Percentiles rank a stretch among this genome's conserved stretches.
Conservation (phyloP, 139 green algal species). For the Eudorina sp. region DNA sequence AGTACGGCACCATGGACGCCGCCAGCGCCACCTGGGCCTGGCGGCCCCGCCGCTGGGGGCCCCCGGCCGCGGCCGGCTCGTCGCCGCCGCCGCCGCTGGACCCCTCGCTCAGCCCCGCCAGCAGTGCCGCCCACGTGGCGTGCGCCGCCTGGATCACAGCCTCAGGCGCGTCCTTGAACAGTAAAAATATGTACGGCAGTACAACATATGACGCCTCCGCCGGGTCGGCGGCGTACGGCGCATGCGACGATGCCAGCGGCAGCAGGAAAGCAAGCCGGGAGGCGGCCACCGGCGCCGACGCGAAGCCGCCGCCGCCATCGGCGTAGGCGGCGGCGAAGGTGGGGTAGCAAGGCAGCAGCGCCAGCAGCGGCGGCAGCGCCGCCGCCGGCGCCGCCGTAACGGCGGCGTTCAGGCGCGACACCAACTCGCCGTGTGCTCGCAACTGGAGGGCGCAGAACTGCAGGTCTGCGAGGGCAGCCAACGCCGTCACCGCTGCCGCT, state of each 20-base stretch:
- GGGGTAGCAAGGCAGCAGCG: slow-evolving; percentile 32
- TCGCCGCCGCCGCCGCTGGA: neutral
- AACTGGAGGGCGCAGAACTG: slow-evolving; percentile 36
- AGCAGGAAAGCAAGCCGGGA: slow-evolving; percentile 30
- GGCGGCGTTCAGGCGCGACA: neutral
- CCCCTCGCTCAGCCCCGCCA: neutral
- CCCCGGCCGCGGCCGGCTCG: neutral
- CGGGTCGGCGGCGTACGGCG: neutral
- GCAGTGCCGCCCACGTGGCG: slow-evolving; percentile 27
- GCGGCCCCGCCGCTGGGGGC: neutral
- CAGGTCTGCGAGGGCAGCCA: slow-evolving; percentile 11
- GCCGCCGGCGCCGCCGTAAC: neutral
- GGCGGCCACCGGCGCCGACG: neutral
- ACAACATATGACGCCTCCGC: neutral
- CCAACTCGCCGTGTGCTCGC: slow-evolving; percentile 9
- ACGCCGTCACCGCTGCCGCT: neutral
- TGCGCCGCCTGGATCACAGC: slow-evolving; percentile 9
- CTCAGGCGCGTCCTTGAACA: slow-evolving; percentile 25
- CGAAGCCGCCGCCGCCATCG: neutral
- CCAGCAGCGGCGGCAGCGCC: neutral
- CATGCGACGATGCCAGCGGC: slow-evolving; percentile 14
- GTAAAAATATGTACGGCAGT: slow-evolving; percentile 38
- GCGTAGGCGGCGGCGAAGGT: neutral
- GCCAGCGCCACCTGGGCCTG: neutral
- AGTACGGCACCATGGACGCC: slow-evolving; percentile 38